phyloP scores from a whole-genome alignment of 2,329 filamentous ascomycete species.

The Aspergillus sp. region DNA sequence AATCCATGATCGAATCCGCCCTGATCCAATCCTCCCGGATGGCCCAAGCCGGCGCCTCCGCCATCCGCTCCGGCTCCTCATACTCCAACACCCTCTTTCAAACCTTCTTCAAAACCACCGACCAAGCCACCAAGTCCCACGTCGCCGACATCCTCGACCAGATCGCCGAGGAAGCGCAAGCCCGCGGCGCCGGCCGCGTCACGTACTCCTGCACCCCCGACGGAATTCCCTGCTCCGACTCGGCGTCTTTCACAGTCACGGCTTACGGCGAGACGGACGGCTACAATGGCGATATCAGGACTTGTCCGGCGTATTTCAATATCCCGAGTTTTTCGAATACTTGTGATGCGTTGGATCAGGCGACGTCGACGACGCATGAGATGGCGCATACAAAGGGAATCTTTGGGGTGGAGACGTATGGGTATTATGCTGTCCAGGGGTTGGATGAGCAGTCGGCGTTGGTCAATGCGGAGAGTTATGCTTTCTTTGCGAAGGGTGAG shows the following conservation, averaged over 20 bases:
- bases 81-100: neutral
- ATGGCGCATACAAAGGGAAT: constrained; percentile 7
- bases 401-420: constrained; percentile 3
- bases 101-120: constrained; percentile 4
- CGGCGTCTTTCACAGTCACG: neutral
- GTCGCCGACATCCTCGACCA: neutral
- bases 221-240: neutral
- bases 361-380: constrained; percentile 2
- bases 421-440: neutral
- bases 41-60: neutral
- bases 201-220: constrained; percentile 3
- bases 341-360: constrained; percentile 1
- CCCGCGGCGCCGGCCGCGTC: neutral
- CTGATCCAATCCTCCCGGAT: neutral
- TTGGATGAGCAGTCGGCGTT: neutral
- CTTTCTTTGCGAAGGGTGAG: constrained; percentile 6
- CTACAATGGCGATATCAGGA: neutral
- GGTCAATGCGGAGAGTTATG: constrained; percentile 5
- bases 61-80: neutral
- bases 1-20: neutral
- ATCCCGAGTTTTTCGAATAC: neutral
- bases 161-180: neutral
- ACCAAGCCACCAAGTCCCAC: neutral
- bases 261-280: constrained; percentile 5
- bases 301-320: constrained; percentile 4